Conservation (phyloP, 2,329 filamentous ascomycete genomes). For the Claviceps pusilla region DNA sequence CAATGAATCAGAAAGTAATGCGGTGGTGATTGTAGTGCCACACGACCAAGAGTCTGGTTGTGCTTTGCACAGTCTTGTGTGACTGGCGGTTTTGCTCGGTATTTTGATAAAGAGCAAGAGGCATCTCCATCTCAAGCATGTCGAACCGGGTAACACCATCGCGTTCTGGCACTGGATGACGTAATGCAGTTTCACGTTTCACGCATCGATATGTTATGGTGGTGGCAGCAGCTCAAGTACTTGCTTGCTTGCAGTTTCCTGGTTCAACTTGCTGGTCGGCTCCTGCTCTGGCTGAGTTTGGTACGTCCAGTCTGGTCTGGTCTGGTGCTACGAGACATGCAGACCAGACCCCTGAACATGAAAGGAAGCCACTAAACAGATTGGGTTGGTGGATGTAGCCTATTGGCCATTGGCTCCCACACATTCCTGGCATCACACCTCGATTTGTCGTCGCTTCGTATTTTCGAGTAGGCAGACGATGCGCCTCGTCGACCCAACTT, state of each 20-base stretch:
- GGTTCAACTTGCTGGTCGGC: too few relatives aligned
- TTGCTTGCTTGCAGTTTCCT: not conserved
- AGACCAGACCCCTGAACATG: not conserved
- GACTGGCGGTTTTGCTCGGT: too few relatives aligned
- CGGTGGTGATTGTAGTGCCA: not conserved
- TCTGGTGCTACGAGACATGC: not conserved
- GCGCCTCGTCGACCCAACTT: conserved; percentile 15
- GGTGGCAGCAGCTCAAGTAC: not conserved
- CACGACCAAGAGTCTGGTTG: not conserved
- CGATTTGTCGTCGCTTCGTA: not conserved
- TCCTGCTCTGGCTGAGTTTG: not conserved
- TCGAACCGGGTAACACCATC: not conserved
- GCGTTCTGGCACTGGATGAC: not conserved
- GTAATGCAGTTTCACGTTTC: not conserved
- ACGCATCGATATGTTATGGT: not conserved
- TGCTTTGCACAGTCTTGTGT: not conserved
- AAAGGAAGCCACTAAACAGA: not conserved
- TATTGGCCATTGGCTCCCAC: not conserved
- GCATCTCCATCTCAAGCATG: not conserved
- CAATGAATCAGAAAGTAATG: not conserved
- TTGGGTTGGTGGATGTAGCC: not conserved
- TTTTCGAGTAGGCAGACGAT: conserved; percentile 13
- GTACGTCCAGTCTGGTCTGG: not conserved
- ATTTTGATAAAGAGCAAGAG: not conserved
- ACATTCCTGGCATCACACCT: not conserved